Conservation (phyloP, 192 early-diverging fungal species). For the Coemansia sp. region DNA sequence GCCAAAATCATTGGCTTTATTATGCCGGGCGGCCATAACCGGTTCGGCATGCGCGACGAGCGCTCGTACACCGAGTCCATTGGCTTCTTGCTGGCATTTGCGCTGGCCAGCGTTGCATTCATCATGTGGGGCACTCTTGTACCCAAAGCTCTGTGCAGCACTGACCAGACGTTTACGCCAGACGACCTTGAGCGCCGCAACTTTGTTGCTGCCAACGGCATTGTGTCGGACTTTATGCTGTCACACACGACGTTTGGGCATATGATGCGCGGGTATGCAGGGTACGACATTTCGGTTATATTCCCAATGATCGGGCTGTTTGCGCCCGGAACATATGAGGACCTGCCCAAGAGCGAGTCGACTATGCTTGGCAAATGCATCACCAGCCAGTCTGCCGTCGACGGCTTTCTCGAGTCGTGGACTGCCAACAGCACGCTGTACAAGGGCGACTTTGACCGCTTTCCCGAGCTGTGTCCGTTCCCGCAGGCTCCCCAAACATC, state of each 20-base stretch:
- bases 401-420: conserved; percentile 31
- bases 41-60: conserved; percentile 38
- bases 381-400: conserved; percentile 12
- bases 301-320: conserved; percentile 45
- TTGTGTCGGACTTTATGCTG: conserved; percentile 48
- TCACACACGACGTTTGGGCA: conserved; percentile 28
- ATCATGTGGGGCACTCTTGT: conserved; percentile 52
- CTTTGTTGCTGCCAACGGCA: conserved; percentile 48
- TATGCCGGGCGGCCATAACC: conserved; percentile 49
- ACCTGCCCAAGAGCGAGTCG: background rate
- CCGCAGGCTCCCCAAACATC: conserved; percentile 48
- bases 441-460: conserved; percentile 6
- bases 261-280: conserved; percentile 41
- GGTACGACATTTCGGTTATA: conserved; percentile 42
- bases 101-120: conserved; percentile 46
- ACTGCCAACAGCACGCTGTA: conserved; percentile 25
- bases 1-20: conserved; percentile 24
- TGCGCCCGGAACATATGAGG: conserved; percentile 12
- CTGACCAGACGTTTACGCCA: conserved; percentile 44
- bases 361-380: conserved; percentile 31
- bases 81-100: conserved; percentile 44
- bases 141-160: conserved; percentile 49
- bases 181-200: conserved; percentile 19
- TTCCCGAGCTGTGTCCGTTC: conserved; percentile 41
- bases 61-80: conserved; percentile 34